These are phyloP conservation scores for Lachnellula cervina DNA, from an alignment of 2,329 filamentous ascomycete genomes.

Conservation along the genomic window DNA sequence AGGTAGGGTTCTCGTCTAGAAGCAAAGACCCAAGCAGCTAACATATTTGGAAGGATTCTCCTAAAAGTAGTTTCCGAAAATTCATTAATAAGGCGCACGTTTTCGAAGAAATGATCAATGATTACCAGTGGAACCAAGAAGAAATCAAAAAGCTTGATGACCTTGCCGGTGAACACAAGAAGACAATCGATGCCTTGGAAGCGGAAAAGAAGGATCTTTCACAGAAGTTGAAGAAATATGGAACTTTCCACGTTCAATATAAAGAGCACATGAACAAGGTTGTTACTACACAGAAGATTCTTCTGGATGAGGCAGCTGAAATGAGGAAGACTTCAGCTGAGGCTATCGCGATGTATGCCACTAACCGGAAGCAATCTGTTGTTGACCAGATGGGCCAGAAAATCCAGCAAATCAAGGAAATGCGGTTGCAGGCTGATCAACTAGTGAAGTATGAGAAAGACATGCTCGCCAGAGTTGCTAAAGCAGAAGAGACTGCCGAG, in stretches of 20 bases:
- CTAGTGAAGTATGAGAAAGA: background rate
- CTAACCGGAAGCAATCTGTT: background rate
- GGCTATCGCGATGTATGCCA: background rate
- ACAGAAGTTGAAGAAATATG: conserved; percentile 22
- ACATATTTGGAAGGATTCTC: background rate
- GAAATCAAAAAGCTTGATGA: conserved; percentile 11
- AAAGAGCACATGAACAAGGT: conserved; percentile 32
- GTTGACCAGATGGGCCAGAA: background rate
- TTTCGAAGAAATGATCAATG: background rate
- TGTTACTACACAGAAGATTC: conserved; percentile 20
- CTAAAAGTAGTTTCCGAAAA: background rate
- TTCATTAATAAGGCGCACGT: background rate
- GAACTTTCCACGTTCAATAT: conserved; percentile 25
- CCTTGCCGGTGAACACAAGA: background rate
- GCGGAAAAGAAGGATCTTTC: conserved; percentile 16
- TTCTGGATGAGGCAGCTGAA: conserved; percentile 14
- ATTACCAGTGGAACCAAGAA: background rate
- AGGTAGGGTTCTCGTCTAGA: background rate
- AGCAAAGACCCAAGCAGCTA: background rate
- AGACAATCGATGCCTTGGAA: conserved; percentile 13
- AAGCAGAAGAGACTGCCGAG: background rate
- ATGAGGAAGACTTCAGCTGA: conserved; percentile 1
- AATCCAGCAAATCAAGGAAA: conserved; percentile 3
- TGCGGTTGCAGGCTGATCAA: background rate
- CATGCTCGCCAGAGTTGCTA: background rate